phyloP scores from a whole-genome alignment of 2,329 filamentous ascomycete genomes.

The Alternaria conjuncta region DNA sequence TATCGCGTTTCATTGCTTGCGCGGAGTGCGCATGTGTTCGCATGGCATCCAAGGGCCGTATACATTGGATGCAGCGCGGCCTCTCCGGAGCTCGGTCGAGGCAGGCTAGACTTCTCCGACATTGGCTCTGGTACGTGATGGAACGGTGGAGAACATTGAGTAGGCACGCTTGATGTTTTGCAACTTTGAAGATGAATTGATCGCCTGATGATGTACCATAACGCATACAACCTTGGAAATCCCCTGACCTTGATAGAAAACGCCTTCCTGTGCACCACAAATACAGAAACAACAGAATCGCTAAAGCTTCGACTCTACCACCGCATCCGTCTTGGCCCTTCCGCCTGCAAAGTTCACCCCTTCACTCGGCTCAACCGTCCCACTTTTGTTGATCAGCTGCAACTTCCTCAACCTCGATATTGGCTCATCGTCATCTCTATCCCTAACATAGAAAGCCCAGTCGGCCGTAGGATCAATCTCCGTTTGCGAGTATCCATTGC shows the following conservation, averaged over 20 bases:
- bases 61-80: not conserved
- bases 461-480: slow-evolving; percentile 46
- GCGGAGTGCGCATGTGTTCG: slow-evolving; percentile 1
- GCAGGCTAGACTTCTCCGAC: not conserved
- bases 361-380: slow-evolving; percentile 26
- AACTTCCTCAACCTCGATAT: slow-evolving; percentile 32
- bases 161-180: too few relatives aligned
- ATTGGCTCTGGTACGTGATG: not conserved
- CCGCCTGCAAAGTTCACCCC: slow-evolving; percentile 26
- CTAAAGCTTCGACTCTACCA: slow-evolving; percentile 24
- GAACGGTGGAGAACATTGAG: not conserved
- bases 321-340: not conserved
- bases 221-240: not conserved
- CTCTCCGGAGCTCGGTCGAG: not conserved
- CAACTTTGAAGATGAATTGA: too few relatives aligned
- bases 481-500: slow-evolving; percentile 46
- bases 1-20: slow-evolving; percentile 2
- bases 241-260: not conserved
- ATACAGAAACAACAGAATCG: not conserved
- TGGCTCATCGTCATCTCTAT: slow-evolving; percentile 43
- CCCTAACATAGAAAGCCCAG: slow-evolving; percentile 46
- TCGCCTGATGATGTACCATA: too few relatives aligned
- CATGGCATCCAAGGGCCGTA: not conserved
- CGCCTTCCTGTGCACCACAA: not conserved
- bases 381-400: slow-evolving; percentile 40